Evolutionary conservation across 2,329 filamentous ascomycete species (phyloP), one percentile per base, ranked within the genome.

Genomic region (Ilyonectria robusta): DNA sequence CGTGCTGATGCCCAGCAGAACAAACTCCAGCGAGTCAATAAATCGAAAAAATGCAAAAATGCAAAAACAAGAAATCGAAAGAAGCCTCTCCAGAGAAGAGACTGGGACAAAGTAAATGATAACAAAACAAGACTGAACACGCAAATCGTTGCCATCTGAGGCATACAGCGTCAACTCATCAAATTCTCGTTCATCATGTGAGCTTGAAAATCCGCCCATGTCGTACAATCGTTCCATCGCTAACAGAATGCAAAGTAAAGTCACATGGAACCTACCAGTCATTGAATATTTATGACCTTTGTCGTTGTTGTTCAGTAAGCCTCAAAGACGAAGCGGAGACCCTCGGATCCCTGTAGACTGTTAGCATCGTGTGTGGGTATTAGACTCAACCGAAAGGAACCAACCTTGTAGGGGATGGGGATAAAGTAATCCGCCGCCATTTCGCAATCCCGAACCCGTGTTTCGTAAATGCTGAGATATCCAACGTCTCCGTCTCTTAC

Each of bases 351-450:
- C 77, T 78, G 17, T 13, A n/a, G 17, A 6, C n/a, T 29, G 67
- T 73, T 68, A 69, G 68, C 54, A 56, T 21, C 2, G 6, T 11
- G n/a, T 8, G 15, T n/a, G 23, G 37, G 31, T 9, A 4, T 9
- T 23, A 17, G 15, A 31, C 4, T 15, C 42, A 15, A 10, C 48
- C 3, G 29, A 19, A 11, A 37, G 8, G 10, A 21, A 60, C 73
- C 11, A 47, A 78, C 78, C 77, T 81, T 81, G 70, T 78, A 81
- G 21, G 80, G 79, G 17, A 82, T 78, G 8, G 80, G 81, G 64
- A 82, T 78, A 29, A 82, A 81, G 60, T 78, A 82, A 59, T 82
- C 80, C 23, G 78, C 76, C 17, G 79, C 79, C 75, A 81, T 76
- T 70, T 80, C 75, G 37, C 76, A 79, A 61, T 81, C 80, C 55